These are phyloP conservation scores for Chrysopogon serrulatus DNA, from an alignment of 176 grass and related monocot genomes.

Conservation along the genomic window DNA sequence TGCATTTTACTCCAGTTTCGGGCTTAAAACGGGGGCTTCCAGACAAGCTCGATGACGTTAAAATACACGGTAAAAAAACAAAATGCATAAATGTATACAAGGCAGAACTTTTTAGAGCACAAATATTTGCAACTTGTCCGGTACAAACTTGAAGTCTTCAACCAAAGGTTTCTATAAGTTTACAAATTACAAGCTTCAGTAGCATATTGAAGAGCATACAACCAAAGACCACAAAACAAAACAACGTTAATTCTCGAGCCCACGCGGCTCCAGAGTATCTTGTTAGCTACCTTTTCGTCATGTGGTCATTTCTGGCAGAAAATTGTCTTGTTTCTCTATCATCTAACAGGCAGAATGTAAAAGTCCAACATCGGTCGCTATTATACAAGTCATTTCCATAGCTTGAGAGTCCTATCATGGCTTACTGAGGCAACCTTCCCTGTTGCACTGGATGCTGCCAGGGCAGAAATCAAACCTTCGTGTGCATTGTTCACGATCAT, in stretches of 20 bases:
- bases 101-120: background rate
- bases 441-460: constrained; percentile 73
- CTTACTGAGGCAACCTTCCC: constrained; percentile 89
- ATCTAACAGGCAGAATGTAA: constrained; percentile 31
- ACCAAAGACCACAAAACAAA: constrained; percentile 34
- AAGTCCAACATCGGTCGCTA: background rate
- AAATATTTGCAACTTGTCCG: background rate
- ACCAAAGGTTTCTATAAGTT: constrained; percentile 18
- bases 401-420: constrained; percentile 83
- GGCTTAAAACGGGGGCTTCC: background rate
- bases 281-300: constrained; percentile 30
- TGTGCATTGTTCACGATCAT: constrained; percentile 75
- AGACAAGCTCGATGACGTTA: background rate
- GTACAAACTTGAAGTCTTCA: constrained; percentile 2
- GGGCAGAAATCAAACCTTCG: constrained; percentile 66
- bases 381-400: constrained; percentile 78
- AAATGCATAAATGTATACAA: background rate
- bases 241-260: constrained; percentile 39
- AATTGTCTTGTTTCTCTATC: constrained; percentile 23
- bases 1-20: no score
- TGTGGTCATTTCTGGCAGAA: constrained; percentile 36
- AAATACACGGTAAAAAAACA: background rate
- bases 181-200: constrained; percentile 23
- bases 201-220: constrained; percentile 26
- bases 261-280: constrained; percentile 7